Base-by-base conservation (phyloP, 106 monocot genomes). In the Apostasia shenzhenica region DNA sequence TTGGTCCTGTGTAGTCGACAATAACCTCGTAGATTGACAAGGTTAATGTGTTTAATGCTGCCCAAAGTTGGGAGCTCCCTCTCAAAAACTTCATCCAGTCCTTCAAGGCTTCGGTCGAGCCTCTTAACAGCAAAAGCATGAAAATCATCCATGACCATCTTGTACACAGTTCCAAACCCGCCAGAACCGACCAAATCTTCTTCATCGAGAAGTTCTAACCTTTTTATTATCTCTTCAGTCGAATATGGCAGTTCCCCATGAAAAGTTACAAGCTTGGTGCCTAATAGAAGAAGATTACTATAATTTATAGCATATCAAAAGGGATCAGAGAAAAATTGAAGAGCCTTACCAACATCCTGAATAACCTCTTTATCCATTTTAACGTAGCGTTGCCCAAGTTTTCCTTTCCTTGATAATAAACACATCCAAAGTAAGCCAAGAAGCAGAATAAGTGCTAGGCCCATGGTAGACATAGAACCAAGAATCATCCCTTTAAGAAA, bases 131-230 rank as follows among this genome's bases (percentile, higher is more conserved):
- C 82, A 87, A 88, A 97, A 56, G 68, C 70, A 45, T 47, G 74
- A 67, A 65, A 79, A 78, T 97, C 95, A 79, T 89, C 92, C 95
- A 97, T 92, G 45, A 77, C 74, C 84, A 97, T 82, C 61, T 89
- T 97, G 70, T 92, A 97, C 40, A 97, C 89, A 7, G 89, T 92
- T 59, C 95, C 95, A 50, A 92, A 89, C 8, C 89, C 95, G 6
- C 95, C 95, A 2, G 89, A 97, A 5, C 95, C 95, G 54, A 97
- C 63, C 12, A 89, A 57, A 68, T 92, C 86, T 11, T 82, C 84
- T 87, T 97, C 92, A 72, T 87, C 84, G 57, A 97, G 92, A 57
- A 80, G 54, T 67, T 97, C 89, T 37, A 97, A 72, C 66, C 72
- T 91, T 67, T 82, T 86, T 44, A 89, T 81, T 48, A 89, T 82